Evolutionary conservation across 2,329 filamentous ascomycete genomes (phyloP).

Genomic region (Beauveria scarabaeidicola): DNA sequence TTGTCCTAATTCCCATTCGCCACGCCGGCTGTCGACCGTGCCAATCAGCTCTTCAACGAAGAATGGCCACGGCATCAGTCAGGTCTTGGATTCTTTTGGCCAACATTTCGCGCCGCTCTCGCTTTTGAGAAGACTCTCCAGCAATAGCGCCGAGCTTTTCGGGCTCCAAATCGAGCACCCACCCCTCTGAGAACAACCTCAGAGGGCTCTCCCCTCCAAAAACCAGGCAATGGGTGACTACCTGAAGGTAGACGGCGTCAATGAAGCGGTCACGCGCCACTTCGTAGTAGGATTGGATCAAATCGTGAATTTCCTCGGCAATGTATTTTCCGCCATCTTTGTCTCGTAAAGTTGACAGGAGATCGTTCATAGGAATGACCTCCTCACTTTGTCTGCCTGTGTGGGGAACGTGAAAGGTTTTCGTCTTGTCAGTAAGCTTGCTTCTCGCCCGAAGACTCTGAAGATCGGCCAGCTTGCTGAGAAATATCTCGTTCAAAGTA

Average conservation of each 20-base stretch:
- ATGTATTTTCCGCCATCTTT: constrained; percentile 17
- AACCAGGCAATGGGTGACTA: constrained; percentile 21
- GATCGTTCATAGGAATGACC: constrained; percentile 11
- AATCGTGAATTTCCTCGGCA: constrained; percentile 22
- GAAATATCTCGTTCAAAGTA: constrained; percentile 22
- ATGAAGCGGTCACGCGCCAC: constrained; percentile 25
- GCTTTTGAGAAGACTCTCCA: background rate
- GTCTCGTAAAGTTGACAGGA: constrained; percentile 13
- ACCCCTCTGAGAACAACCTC: background rate
- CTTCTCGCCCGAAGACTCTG: background rate
- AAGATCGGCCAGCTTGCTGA: constrained; percentile 10
- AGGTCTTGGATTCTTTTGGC: background rate
- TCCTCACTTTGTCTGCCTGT: background rate
- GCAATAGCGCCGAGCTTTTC: background rate
- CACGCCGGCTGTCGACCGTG: background rate
- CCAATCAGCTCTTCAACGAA: background rate
- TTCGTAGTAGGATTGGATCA: constrained; percentile 25
- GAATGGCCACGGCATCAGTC: background rate
- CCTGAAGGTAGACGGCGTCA: constrained; percentile 27
- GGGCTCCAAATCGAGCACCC: background rate
- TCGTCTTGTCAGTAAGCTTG: constrained; percentile 6
- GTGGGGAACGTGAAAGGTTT: too few species aligned
- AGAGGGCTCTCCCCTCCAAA: constrained; percentile 18
- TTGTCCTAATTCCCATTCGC: too few species aligned
- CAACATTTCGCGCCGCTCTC: background rate